Evolutionary conservation across 1,284 basidiomycete genomes (phyloP), one percentile per base, ranked within the genome.

Genomic region (Clitocybe nebularis): DNA sequence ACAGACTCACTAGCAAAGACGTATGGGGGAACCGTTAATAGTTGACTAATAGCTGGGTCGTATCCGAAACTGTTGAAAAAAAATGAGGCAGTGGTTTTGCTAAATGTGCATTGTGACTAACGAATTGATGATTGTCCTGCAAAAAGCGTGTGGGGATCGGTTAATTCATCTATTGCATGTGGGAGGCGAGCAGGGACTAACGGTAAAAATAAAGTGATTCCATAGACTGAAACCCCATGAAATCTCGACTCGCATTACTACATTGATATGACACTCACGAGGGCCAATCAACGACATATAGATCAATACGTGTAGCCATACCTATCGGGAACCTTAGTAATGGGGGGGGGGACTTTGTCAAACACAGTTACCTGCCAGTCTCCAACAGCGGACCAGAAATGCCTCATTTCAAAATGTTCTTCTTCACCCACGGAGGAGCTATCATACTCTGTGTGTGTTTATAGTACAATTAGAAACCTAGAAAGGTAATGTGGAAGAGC

Each of bases 21-120:
- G 54, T 87, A 87, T 11, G 82, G 78, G 0, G 85, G 85, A 0
- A 86, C 75, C 0, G 83, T 84, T 20, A 87, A 68, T 1, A 88
- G 66, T 51, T 87, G 80, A 44, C 74, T 79, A 47, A 82, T 67
- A 0, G 79, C 63, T 2, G 75, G 63, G 7, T 65, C 61, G 53
- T 75, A 75, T 5, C 79, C 81, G 45, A 84, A 84, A 21, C 75
- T 79, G 17, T 21, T 13, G 32, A 13, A 7, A 5, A 37, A 20
- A 35, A 33, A 9, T 21, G 2, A 21, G 11, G 17, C 5, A 32
- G 13, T 17, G 11, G 6, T 5, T 10, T 25, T 20, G 11, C 14
- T 2, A 4, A 26, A 20, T 4, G 11, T n/a, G n/a, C n/a, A n/a
- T n/a, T n/a, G n/a, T n/a, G 20, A 54, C 68, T 14, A 57, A 78